Evolutionary conservation across 768 basidiomycete species (phyloP).

Genomic region (Suillus subaureus): DNA sequence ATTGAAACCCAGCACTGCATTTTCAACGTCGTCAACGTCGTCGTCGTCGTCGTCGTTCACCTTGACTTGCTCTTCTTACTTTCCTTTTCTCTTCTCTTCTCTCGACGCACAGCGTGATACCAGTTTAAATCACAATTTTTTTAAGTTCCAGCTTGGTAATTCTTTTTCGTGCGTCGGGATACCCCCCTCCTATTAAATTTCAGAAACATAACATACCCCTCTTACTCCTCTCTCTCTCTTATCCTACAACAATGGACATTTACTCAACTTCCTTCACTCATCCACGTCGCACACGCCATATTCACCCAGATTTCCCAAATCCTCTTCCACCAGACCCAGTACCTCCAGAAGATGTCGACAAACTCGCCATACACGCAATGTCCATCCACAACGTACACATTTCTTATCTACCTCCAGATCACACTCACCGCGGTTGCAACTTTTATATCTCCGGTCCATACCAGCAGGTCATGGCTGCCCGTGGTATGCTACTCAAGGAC

Average conservation of each 20-base stretch:
- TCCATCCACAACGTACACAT: conserved; percentile 82
- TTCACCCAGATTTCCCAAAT: conserved; percentile 49
- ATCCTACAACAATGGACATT: conserved; percentile 69
- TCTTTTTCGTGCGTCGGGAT: conserved; percentile 9
- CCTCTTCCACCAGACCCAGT: conserved; percentile 41
- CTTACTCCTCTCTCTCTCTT: conserved; percentile 12
- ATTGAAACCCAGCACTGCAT: conserved; percentile 9
- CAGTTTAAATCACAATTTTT: conserved; percentile 7
- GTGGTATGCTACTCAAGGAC: conserved; percentile 88
- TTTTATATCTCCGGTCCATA: conserved; percentile 90
- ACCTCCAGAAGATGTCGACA: conserved; percentile 70
- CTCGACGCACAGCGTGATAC: conserved; percentile 1
- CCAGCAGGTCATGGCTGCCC: conserved; percentile 89
- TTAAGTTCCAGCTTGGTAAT: conserved; percentile 10
- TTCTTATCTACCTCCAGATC: conserved; percentile 73
- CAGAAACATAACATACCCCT: conserved; percentile 12
- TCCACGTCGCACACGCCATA: conserved; percentile 78
- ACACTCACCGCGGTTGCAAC: conserved; percentile 73
- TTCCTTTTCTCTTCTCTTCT: neutral
- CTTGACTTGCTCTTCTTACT: neutral
- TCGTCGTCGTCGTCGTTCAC: neutral
- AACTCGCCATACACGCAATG: conserved; percentile 79
- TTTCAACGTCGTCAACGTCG: conserved; percentile 5
- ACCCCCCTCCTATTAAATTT: conserved; percentile 11
- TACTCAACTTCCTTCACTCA: conserved; percentile 95